These are phyloP conservation scores for Helichrysum umbraculigerum DNA, from an alignment of 129 eudicot species.

Conservation along the genomic window DNA sequence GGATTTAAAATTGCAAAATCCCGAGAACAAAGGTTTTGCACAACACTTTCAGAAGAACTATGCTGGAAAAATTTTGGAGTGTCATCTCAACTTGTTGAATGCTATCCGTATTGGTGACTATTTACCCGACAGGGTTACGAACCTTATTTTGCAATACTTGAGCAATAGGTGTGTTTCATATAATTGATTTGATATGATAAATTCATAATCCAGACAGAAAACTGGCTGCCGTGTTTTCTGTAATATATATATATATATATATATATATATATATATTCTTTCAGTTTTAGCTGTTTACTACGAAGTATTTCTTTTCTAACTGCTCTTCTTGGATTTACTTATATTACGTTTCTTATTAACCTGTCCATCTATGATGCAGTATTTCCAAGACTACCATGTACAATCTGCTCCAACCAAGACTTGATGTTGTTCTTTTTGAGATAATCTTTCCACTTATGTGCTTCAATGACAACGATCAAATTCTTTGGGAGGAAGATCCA, in stretches of 20 bases:
- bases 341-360: slow-evolving; percentile 1
- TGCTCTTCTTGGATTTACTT: not conserved
- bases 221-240: not conserved
- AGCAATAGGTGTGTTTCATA: slow-evolving; percentile 69
- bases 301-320: not conserved
- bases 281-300: not conserved
- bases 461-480: slow-evolving; percentile 90
- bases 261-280: not conserved
- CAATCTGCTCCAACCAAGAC: slow-evolving; percentile 74
- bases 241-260: not conserved
- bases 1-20: slow-evolving; percentile 86
- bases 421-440: slow-evolving; percentile 87
- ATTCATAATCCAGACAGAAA: not conserved
- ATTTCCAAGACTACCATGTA: slow-evolving; percentile 79
- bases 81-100: slow-evolving; percentile 83
- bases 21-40: slow-evolving; percentile 86
- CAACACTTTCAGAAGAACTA: slow-evolving; percentile 82
- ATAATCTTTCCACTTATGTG: slow-evolving; percentile 95
- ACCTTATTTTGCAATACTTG: slow-evolving; percentile 86
- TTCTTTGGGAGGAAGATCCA: slow-evolving; percentile 98
- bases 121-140: slow-evolving; percentile 90
- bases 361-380: slow-evolving; percentile 46
- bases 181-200: slow-evolving; percentile 7
- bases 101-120: slow-evolving; percentile 89
- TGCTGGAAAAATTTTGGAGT: slow-evolving; percentile 91